Conservation (phyloP, 1,284 basidiomycete genomes). For the Malassezia obtusa region DNA sequence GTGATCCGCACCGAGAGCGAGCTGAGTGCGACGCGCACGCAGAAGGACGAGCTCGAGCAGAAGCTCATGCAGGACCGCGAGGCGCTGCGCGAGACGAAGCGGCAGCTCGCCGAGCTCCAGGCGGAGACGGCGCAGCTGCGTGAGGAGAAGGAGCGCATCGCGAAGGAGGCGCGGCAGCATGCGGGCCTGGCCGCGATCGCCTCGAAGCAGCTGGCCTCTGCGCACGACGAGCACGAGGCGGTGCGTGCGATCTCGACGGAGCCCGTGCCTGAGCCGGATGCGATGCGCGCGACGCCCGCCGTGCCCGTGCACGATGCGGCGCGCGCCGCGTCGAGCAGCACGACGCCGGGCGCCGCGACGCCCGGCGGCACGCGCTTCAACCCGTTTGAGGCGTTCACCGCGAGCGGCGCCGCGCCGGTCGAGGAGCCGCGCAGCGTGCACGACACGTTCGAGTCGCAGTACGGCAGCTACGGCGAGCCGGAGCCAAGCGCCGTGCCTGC, state of each 20-base stretch:
- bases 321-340: background rate
- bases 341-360: background rate
- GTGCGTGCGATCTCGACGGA: conserved; percentile 28
- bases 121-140: conserved; percentile 65
- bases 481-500: too few relatives aligned
- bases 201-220: conserved; percentile 79
- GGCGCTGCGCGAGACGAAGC: conserved; percentile 75
- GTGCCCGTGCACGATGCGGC: background rate
- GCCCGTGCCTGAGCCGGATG: background rate
- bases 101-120: conserved; percentile 68
- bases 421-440: conserved; percentile 44
- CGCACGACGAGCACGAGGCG: conserved; percentile 67
- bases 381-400: conserved; percentile 69
- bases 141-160: conserved; percentile 71
- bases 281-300: background rate
- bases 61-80: conserved; percentile 83
- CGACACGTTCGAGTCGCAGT: conserved; percentile 42
- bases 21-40: conserved; percentile 73
- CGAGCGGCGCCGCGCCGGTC: background rate
- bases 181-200: conserved; percentile 88
- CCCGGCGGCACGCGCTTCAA: conserved; percentile 51
- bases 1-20: conserved; percentile 86
- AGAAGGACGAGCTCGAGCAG: conserved; percentile 87
- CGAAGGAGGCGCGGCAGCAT: conserved; percentile 89
- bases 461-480: background rate